Evolutionary conservation across 2,329 filamentous ascomycete species (phyloP), one percentile per base, ranked within the genome.

Genomic region (Aspergillus luchuensis): DNA sequence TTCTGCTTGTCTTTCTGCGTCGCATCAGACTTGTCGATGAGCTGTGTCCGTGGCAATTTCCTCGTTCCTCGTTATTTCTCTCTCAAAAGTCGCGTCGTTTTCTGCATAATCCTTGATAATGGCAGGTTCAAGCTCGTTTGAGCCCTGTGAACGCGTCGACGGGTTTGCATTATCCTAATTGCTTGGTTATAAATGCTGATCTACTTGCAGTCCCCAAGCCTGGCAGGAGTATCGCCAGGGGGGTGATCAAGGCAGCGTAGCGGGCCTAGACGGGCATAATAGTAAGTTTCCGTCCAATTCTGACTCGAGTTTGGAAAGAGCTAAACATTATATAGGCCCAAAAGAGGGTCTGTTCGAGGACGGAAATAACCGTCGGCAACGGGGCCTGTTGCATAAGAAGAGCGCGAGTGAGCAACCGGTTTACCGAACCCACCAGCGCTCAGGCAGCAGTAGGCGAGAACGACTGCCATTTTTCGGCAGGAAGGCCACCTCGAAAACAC

Each of bases 31-130:
- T 30, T 15, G 13, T n/a, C 3, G 8, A 17, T 28, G 13, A 49
- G 28, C 45, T 5, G 11, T 4, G 11, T 30, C 25, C 5, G 33
- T 36, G 33, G 5, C 33, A 11, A 36, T 5, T 13, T 36, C 10
- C 11, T 36, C 33, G 33, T 36, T 7, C 7, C 7, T 38, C 15
- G 23, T 45, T 33, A 21, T 53, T 38, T 13, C 15, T 41, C 36
- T 28, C 19, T 36, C 7, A 6, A 13, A 11, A 7, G 13, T 28
- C 19, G 33, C 21, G 10, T 21, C 19, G 8, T 13, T 4, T n/a
- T 25, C 36, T 41, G 25, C 17, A 25, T 53, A 8, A 33, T 53
- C 11, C 17, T 17, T 56, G 19, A 49, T 19, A 41, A 63, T 63
- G 58, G 48, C n/a, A 43, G 41, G 41, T 15, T 52, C 19, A 8